Conservation (phyloP, 2,329 filamentous ascomycete genomes). For the Diaporthe caulivora region DNA sequence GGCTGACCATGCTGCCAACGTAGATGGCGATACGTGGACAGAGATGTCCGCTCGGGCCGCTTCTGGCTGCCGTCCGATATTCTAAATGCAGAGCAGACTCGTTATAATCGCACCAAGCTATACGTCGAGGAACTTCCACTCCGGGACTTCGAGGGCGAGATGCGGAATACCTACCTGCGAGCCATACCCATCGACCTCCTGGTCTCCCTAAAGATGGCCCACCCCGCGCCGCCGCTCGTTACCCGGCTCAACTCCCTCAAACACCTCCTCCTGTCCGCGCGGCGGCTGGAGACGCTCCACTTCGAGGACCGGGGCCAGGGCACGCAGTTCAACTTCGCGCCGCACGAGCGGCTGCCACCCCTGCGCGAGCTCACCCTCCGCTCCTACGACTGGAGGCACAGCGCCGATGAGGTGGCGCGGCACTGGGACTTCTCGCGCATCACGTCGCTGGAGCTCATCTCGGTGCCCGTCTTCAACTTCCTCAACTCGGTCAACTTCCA, state of each 20-base stretch:
- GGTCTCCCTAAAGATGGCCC: conserved; percentile 55
- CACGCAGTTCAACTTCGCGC: conserved; percentile 56
- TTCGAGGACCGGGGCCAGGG: conserved; percentile 60
- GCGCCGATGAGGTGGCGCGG: conserved; percentile 49
- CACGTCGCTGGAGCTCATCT: conserved; percentile 54
- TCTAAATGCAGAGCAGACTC: conserved; percentile 49
- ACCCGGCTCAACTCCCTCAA: conserved; percentile 57
- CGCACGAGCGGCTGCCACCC: conserved; percentile 57
- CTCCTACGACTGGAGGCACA: conserved; percentile 64
- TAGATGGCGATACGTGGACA: conserved; percentile 56
- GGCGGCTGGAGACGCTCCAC: conserved; percentile 53
- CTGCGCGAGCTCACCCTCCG: conserved; percentile 56
- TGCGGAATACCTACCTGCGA: conserved; percentile 52
- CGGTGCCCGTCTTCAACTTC: conserved; percentile 59
- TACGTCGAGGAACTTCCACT: conserved; percentile 58
- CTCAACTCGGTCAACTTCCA: conserved; percentile 55
- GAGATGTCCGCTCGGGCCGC: conserved; percentile 44
- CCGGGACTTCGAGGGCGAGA: conserved; percentile 50
- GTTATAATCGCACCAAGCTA: conserved; percentile 49
- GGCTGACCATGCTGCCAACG: conserved; percentile 2
- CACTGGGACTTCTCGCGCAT: conserved; percentile 64
- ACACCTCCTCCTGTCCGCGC: conserved; percentile 53
- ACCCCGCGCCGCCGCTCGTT: conserved; percentile 55
- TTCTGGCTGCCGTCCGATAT: conserved; percentile 56
- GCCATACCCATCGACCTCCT: conserved; percentile 55